Percentiles rank a stretch among this genome's conserved stretches.
Conservation (phyloP, 2,329 filamentous ascomycete genomes). For the Chrysoporthe austroafricana region DNA sequence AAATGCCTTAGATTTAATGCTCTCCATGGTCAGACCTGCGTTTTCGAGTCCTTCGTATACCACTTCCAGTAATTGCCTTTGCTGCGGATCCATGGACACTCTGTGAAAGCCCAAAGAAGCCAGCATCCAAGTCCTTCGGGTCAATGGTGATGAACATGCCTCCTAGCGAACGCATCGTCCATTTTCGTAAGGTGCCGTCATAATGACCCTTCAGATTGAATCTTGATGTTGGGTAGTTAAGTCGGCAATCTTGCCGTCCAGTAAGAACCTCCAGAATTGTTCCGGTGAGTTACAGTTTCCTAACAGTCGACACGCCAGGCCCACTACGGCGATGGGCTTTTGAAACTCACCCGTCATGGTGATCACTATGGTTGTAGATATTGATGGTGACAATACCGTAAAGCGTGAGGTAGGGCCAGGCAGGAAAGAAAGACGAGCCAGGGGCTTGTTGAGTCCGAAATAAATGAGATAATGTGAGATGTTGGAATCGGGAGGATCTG, state of each 20-base stretch:
- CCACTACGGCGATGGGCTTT: too few species aligned
- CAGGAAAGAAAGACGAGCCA: too few species aligned
- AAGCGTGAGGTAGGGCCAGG: too few species aligned
- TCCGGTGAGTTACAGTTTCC: background rate
- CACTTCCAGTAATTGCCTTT: constrained; percentile 32
- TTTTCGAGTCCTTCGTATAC: constrained; percentile 32
- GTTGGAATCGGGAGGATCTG: too few species aligned
- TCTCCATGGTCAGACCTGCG: constrained; percentile 27
- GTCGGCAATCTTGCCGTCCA: constrained; percentile 37
- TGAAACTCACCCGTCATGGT: too few species aligned
- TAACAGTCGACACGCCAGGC: too few species aligned
- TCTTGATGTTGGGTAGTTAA: constrained; percentile 35
- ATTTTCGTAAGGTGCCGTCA: constrained; percentile 39
- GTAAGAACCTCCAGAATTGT: background rate
- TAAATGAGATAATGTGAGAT: too few species aligned
- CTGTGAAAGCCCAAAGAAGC: constrained; percentile 33
- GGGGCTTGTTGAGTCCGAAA: too few species aligned
- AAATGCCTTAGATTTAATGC: constrained; percentile 9
- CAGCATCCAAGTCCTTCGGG: constrained; percentile 40
- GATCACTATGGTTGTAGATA: too few species aligned
- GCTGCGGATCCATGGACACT: constrained; percentile 33
- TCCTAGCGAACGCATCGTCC: constrained; percentile 37
- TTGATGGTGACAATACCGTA: too few species aligned
- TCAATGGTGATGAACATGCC: constrained; percentile 39
- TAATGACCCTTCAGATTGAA: constrained; percentile 43